A percentile compares a stretch with the other conserved stretches of the same genome.
Evolutionary conservation across 1,284 basidiomycete species (phyloP).

Genomic region (Leucoagaricus sp.): DNA sequence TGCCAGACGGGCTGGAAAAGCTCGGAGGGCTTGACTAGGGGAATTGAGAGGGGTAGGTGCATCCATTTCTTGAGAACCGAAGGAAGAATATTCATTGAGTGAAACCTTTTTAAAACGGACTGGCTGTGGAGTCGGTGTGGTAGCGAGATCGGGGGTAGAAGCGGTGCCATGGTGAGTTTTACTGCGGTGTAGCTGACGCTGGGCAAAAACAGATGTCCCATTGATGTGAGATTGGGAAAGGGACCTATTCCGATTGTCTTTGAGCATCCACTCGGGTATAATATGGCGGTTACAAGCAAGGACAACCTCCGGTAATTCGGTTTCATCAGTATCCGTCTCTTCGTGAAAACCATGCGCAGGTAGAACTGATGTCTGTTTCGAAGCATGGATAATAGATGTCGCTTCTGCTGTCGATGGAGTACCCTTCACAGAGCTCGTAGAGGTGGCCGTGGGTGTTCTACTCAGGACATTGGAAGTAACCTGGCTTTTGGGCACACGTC

Average conservation of each 20-base stretch:
- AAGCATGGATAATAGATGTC: slow-evolving; percentile 15
- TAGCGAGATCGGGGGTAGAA: slow-evolving; percentile 65
- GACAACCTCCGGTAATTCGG: slow-evolving; percentile 87
- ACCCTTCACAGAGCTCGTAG: slow-evolving; percentile 23
- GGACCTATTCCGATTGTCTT: slow-evolving; percentile 51
- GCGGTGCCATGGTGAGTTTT: slow-evolving; percentile 53
- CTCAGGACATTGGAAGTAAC: slow-evolving; percentile 14
- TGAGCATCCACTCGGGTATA: slow-evolving; percentile 90
- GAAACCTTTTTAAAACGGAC: slow-evolving; percentile 40
- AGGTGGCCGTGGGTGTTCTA: not conserved
- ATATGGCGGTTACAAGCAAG: slow-evolving; percentile 95
- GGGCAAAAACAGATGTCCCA: slow-evolving; percentile 29
- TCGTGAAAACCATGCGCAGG: slow-evolving; percentile 29
- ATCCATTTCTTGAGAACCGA: slow-evolving; percentile 38
- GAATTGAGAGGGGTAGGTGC: slow-evolving; percentile 59
- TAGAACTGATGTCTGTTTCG: slow-evolving; percentile 10
- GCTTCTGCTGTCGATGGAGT: slow-evolving; percentile 12
- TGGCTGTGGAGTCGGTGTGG: slow-evolving; percentile 24
- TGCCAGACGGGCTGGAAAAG: slow-evolving; percentile 28
- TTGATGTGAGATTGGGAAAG: slow-evolving; percentile 47
- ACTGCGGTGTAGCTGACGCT: slow-evolving; percentile 36
- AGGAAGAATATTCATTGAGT: slow-evolving; percentile 40
- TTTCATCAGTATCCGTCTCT: slow-evolving; percentile 58
- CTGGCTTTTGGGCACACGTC: slow-evolving; percentile 62
- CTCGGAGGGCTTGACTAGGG: slow-evolving; percentile 36